Percentiles rank a stretch among this genome's conserved stretches.
These are phyloP conservation scores for Fusarium sp. DNA, from an alignment of 2,329 filamentous ascomycete species.

Conservation along the genomic window DNA sequence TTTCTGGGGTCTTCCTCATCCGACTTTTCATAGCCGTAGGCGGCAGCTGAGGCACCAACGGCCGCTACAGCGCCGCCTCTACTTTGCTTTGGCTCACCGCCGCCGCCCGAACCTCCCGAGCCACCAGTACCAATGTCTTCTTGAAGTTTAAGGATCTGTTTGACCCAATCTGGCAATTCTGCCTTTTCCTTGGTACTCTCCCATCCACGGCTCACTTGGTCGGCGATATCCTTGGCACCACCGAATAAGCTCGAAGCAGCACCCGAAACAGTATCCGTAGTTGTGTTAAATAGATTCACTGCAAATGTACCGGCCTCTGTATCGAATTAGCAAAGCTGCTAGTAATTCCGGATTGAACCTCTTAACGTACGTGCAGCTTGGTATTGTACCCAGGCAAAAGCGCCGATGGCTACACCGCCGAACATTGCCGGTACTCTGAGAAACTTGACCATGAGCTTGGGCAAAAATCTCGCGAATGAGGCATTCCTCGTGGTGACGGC, in stretches of 20 bases:
- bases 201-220: slow-evolving; percentile 86
- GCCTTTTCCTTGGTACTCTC: slow-evolving; percentile 85
- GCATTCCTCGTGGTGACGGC: slow-evolving; percentile 74
- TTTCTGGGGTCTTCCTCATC: slow-evolving; percentile 75
- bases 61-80: slow-evolving; percentile 73
- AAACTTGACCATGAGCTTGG: slow-evolving; percentile 92
- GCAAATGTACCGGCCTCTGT: slow-evolving; percentile 66
- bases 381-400: slow-evolving; percentile 94
- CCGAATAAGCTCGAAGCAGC: slow-evolving; percentile 80
- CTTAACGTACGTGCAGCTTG: slow-evolving; percentile 84
- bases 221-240: slow-evolving; percentile 80
- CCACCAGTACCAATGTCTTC: slow-evolving; percentile 71
- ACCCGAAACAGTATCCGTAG: slow-evolving; percentile 78
- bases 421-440: slow-evolving; percentile 90
- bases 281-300: slow-evolving; percentile 79
- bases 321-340: slow-evolving; percentile 45
- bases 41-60: slow-evolving; percentile 81
- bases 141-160: slow-evolving; percentile 76
- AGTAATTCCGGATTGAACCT: neutral
- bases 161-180: slow-evolving; percentile 82
- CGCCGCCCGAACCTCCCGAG: slow-evolving; percentile 64
- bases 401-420: slow-evolving; percentile 88
- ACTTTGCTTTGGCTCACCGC: slow-evolving; percentile 70
- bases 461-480: slow-evolving; percentile 78
- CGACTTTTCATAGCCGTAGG: slow-evolving; percentile 83